Percentiles rank a stretch among this genome's conserved stretches.
These are phyloP conservation scores for Trichoderma afroharzianum DNA, from an alignment of 2,329 filamentous ascomycete species.

Conservation along the genomic window DNA sequence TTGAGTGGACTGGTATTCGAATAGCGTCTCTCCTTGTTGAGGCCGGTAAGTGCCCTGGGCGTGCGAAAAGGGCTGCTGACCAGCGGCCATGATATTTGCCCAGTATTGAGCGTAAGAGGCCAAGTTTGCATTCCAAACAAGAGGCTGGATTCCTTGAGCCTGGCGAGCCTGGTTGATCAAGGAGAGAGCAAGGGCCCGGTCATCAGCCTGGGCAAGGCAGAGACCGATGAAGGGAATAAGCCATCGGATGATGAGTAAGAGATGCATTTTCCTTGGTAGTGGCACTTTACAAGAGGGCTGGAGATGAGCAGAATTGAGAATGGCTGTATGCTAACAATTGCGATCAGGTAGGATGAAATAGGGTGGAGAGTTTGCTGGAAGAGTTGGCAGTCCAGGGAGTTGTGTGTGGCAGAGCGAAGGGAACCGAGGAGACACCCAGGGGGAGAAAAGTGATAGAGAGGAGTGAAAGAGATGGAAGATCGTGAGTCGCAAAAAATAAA, in stretches of 20 bases:
- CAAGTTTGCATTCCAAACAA: slow-evolving; percentile 31
- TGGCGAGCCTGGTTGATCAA: slow-evolving; percentile 33
- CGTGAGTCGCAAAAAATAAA: not conserved
- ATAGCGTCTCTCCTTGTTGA: slow-evolving; percentile 35
- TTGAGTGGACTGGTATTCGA: slow-evolving; percentile 29
- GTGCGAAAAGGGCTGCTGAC: slow-evolving; percentile 30
- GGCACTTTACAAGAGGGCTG: not conserved
- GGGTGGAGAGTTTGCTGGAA: not conserved
- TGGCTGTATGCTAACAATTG: not conserved
- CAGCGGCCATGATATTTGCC: slow-evolving; percentile 33
- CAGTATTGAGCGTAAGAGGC: slow-evolving; percentile 33
- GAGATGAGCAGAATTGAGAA: not conserved
- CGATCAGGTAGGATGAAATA: not conserved
- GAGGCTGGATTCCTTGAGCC: slow-evolving; percentile 26
- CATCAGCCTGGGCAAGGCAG: slow-evolving; percentile 21
- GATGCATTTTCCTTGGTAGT: not conserved
- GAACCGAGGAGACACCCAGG: not conserved
- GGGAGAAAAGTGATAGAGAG: not conserved
- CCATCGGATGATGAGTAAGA: not conserved
- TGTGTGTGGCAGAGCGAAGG: not conserved
- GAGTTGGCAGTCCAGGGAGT: not conserved
- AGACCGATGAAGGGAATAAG: slow-evolving; percentile 16
- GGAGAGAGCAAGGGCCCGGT: slow-evolving; percentile 26
- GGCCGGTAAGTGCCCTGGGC: slow-evolving; percentile 30
- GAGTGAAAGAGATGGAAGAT: not conserved